Evolutionary conservation across 225 moss, liverwort and hornwort genomes (phyloP).

Genomic region (Bryum argenteum): DNA sequence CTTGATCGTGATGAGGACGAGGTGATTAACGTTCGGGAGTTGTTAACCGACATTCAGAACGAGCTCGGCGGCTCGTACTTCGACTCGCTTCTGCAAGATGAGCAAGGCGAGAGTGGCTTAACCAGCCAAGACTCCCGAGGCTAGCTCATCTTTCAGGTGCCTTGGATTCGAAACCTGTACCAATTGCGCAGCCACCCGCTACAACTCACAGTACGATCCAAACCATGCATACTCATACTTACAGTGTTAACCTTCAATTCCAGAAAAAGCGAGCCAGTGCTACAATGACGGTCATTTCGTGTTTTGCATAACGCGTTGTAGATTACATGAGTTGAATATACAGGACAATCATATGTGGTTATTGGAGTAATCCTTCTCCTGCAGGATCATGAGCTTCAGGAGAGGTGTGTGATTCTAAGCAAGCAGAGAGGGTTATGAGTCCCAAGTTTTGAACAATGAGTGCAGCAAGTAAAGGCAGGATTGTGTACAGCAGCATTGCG

Average conservation of each 20-base stretch:
- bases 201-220: no score
- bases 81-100: conserved; percentile 53
- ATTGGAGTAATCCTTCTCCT: no score
- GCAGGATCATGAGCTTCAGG: no score
- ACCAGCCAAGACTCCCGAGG: conserved; percentile 54
- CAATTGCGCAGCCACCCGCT: background rate
- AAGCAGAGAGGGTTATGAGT: background rate
- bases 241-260: no score
- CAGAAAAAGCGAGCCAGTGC: no score
- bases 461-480: no score
- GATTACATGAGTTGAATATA: no score
- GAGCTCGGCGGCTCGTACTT: conserved; percentile 59
- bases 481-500: background rate
- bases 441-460: background rate
- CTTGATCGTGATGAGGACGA: conserved; percentile 50
- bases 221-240: no score
- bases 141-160: background rate
- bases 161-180: background rate
- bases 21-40: conserved; percentile 56
- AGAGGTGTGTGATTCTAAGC: background rate
- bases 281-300: no score
- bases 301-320: no score
- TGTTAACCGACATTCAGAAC: conserved; percentile 50
- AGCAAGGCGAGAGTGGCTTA: conserved; percentile 52
- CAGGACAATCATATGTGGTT: no score